Conservation (phyloP, 2,329 filamentous ascomycete genomes). For the Knoxdaviesia proteae region DNA sequence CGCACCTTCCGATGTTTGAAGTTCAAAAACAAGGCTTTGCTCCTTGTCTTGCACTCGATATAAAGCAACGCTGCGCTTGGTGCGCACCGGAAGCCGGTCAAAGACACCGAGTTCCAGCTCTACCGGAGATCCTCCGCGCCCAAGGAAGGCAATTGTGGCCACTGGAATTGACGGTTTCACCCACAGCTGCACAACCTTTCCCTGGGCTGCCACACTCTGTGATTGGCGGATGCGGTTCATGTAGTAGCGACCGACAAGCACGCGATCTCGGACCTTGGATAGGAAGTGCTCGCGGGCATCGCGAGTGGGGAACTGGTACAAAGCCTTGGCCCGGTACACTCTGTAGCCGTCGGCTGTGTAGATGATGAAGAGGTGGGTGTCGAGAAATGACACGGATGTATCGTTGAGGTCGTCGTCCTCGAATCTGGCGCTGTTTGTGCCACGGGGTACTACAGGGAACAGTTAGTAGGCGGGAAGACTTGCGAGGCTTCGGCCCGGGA, state of each 20-base stretch:
- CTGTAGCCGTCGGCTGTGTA: conserved; percentile 3
- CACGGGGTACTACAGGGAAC: not conserved
- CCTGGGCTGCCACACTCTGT: conserved; percentile 1
- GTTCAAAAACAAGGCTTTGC: conserved; percentile 2
- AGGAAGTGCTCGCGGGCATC: conserved; percentile 3
- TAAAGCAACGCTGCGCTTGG: conserved; percentile 1
- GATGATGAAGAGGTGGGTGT: conserved; percentile 2
- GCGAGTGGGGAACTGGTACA: conserved; percentile 3
- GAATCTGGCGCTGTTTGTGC: conserved; percentile 2
- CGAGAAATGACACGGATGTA: conserved; percentile 3
- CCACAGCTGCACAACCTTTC: conserved; percentile 3
- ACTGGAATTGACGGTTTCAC: conserved; percentile 2
- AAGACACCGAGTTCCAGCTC: conserved; percentile 3
- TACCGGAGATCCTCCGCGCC: conserved; percentile 3
- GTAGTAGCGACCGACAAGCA: conserved; percentile 2
- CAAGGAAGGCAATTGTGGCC: conserved; percentile 3
- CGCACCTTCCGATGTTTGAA: conserved; percentile 2
- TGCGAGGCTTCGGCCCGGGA: not conserved
- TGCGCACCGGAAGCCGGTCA: conserved; percentile 1
- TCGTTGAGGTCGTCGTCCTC: conserved; percentile 4
- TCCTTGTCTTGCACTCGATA: conserved; percentile 1
- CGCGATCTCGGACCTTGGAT: conserved; percentile 3
- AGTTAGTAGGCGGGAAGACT: not conserved
- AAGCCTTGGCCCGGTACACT: conserved; percentile 2
- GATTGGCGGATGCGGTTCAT: conserved; percentile 1